Conservation (phyloP, 2,329 filamentous ascomycete species). For the Annulohypoxylon truncatum region DNA sequence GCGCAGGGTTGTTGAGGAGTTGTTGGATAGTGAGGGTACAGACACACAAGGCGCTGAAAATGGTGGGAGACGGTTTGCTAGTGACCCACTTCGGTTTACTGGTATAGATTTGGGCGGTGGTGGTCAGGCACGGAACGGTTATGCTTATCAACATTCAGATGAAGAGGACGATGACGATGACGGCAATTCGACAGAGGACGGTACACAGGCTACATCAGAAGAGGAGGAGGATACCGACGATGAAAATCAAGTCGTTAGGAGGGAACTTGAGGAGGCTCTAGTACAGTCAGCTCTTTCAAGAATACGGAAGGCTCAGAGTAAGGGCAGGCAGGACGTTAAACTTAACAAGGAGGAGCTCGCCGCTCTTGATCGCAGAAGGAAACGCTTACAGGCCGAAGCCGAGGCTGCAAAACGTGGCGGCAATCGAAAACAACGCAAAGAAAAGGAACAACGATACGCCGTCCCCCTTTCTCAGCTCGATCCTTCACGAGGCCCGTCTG, state of each 20-base stretch:
- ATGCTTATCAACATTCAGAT: constrained; percentile 54
- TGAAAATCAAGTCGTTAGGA: constrained; percentile 67
- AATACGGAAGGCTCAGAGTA: constrained; percentile 80
- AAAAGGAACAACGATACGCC: constrained; percentile 61
- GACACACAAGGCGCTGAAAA: constrained; percentile 66
- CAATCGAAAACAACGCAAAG: constrained; percentile 55
- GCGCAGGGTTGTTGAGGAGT: constrained; percentile 72
- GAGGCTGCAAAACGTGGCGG: constrained; percentile 56
- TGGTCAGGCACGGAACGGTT: constrained; percentile 54
- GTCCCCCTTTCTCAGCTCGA: constrained; percentile 66
- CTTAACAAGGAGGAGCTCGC: constrained; percentile 83
- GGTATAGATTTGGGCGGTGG: constrained; percentile 66
- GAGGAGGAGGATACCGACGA: constrained; percentile 64
- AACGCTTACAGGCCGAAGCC: constrained; percentile 66
- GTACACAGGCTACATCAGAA: constrained; percentile 61
- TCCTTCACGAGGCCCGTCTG: constrained; percentile 49
- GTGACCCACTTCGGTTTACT: constrained; percentile 71
- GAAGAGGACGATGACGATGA: constrained; percentile 48
- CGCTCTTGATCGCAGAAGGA: constrained; percentile 76
- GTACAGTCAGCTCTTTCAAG: constrained; percentile 82
- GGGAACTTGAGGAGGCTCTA: constrained; percentile 78
- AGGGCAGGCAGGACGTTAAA: constrained; percentile 82
- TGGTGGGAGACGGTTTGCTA: constrained; percentile 63
- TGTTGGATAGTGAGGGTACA: constrained; percentile 71
- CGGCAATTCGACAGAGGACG: constrained; percentile 60